Base-by-base conservation (phyloP, 139 green algal species). In the Chlorella sp. region DNA sequence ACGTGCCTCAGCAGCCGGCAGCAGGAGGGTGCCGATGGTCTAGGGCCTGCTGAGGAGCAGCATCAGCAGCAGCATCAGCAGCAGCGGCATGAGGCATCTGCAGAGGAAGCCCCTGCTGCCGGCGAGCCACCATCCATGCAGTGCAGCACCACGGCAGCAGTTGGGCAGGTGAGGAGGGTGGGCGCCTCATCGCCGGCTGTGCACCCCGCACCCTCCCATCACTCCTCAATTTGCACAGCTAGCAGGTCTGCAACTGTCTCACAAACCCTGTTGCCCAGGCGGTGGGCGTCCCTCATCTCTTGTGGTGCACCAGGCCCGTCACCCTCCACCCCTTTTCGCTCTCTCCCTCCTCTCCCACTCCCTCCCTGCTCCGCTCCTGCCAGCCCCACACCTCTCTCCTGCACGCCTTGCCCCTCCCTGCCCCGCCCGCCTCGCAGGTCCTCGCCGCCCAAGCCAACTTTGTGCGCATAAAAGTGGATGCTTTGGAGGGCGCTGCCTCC, bases 371-470 rank as follows among this genome's bases (percentile, higher is more conserved):
- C n/a, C n/a, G n/a, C n/a, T n/a, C n/a, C n/a, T n/a, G n/a, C n/a
- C n/a, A n/a, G n/a, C n/a, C n/a, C n/a, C n/a, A n/a, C 64, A 73
- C 64, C 64, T 16, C 64, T 30, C 21, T 14, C 21, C 28, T 79
- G 30, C 19, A 36, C 19, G 28, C 48, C 9, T 9, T 57, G 48
- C 48, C 48, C n/a, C 48, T 57, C 48, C 5, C 48, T 57, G 7
- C 48, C 48, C 48, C 48, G 34, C 5, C 48, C 9, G 7, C 48
- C 48, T 9, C 48, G 34, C 94, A 97, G 94, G 96, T 98, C 1
- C 95, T 98, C 75, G 94, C 93, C 18, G 91, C 96, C 0, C 92
- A 98, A 82, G 96, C 96, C 76, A 98, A 98, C 92, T 98, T 96
- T 85, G 92, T 98, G 60, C 91, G 95, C 0, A 95, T 99, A 21